phyloP scores from a whole-genome alignment of 495 filamentous ascomycete species.

The Podospora anserina region DNA sequence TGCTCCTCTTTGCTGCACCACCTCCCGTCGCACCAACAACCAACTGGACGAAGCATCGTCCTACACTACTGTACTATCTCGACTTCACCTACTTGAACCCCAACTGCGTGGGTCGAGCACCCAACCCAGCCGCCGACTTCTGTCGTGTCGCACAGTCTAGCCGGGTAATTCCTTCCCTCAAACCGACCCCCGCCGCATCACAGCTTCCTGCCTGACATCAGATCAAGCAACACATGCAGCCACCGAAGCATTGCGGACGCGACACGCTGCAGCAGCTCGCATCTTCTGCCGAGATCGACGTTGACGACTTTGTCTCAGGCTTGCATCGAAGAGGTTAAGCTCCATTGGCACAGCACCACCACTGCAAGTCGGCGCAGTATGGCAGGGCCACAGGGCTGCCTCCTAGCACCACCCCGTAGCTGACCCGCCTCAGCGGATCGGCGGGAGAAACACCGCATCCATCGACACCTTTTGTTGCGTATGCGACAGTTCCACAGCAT shows the following conservation, averaged over 20 bases:
- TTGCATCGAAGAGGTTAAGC: slow-evolving; percentile 4
- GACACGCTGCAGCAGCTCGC: neutral
- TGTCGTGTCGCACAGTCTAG: neutral
- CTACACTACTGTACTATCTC: too few species aligned
- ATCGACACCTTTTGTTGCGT: neutral
- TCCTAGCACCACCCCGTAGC: neutral
- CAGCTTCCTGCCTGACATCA: slow-evolving; percentile 4
- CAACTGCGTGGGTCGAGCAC: neutral
- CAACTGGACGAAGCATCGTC: neutral
- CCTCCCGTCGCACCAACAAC: neutral
- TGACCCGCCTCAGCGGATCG: slow-evolving; percentile 9
- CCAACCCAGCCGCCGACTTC: neutral
- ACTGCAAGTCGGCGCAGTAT: neutral
- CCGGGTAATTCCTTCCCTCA: neutral
- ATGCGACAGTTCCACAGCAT: neutral
- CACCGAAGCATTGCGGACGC: neutral
- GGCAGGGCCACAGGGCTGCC: slow-evolving; percentile 1
- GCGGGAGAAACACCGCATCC: slow-evolving; percentile 1
- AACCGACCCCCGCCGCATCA: slow-evolving; percentile 5
- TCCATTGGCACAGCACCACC: neutral
- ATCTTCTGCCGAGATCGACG: slow-evolving; percentile 6
- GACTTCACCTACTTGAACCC: neutral
- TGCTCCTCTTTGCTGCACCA: neutral
- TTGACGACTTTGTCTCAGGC: slow-evolving; percentile 1
- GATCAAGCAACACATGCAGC: neutral